Evolutionary conservation across 208 protist species (phyloP), one percentile per base, ranked within the genome.

Genomic region (Leishmania major): DNA sequence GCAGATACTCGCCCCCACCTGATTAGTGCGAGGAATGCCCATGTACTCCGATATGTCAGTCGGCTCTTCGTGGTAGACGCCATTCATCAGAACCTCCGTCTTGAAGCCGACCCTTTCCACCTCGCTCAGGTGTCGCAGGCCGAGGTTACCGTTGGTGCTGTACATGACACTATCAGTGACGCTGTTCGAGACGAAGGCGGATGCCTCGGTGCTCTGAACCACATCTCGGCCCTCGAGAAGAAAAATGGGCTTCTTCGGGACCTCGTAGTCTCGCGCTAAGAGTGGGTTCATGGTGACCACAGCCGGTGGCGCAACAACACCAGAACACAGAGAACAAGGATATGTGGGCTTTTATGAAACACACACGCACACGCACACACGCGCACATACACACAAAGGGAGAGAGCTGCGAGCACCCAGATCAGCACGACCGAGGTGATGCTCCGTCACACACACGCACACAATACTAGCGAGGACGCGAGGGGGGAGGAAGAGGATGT

Each of bases 111-210:
- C 86, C n/a, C 91, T 95, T 75, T 98, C 93, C 25, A 87, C 79
- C 80, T 98, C 92, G 76, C 89, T 93, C 35, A 88, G 86, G 77
- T 96, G 93, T 1, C 92, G 91, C 69, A 97, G 86, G 37, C 93
- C 95, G 28, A 98, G 62, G 84, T 89, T 89, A 35, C 95, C 95
- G 82, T 98, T 98, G 0, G 93, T 96, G 83, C 91, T 90, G 87
- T 94, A 96, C 90, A 98, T 94, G 75, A 98, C 85, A 53, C 88
- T 95, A 77, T 98, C 95, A 17, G 88, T 91, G 31, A 97, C 89
- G 73, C 83, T 92, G 80, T 91, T 92, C 5, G 89, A 93, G n/a
- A 96, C 87, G 81, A 92, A 98, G 35, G 93, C 89, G 0, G 90
- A 90, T 19, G 87, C 83, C 78, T 98, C 95, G 5, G 80, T 90